These are phyloP conservation scores for Euphrasia arctica DNA, from an alignment of 305 asterid genomes.

Conservation along the genomic window DNA sequence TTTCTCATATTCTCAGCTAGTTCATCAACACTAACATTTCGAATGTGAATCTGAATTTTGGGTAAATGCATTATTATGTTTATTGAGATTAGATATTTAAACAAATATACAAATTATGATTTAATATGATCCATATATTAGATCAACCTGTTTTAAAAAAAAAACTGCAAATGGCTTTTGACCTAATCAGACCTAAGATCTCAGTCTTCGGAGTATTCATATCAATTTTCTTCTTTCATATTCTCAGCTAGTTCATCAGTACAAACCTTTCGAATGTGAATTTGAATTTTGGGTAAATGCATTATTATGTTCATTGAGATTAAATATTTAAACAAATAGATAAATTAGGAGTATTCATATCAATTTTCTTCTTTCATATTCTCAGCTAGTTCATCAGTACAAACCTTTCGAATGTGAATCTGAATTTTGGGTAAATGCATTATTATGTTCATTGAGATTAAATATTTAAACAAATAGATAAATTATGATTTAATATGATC, in stretches of 20 bases:
- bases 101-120: background rate
- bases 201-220: no score
- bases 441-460: background rate
- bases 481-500: background rate
- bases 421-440: constrained; percentile 34
- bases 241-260: no score
- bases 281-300: constrained; percentile 36
- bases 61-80: constrained; percentile 8
- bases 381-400: no score
- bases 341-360: no score
- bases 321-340: background rate
- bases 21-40: constrained; percentile 1
- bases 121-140: background rate
- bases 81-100: background rate
- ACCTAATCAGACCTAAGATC: constrained; percentile 44
- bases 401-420: constrained; percentile 31
- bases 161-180: constrained; percentile 52
- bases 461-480: background rate
- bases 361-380: no score
- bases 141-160: background rate
- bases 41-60: constrained; percentile 40
- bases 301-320: background rate
- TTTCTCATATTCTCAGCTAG: no score
- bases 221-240: no score
- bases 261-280: constrained; percentile 29